Base-by-base conservation (phyloP, 2,329 filamentous ascomycete genomes). In the Fusarium protoensiforme region DNA sequence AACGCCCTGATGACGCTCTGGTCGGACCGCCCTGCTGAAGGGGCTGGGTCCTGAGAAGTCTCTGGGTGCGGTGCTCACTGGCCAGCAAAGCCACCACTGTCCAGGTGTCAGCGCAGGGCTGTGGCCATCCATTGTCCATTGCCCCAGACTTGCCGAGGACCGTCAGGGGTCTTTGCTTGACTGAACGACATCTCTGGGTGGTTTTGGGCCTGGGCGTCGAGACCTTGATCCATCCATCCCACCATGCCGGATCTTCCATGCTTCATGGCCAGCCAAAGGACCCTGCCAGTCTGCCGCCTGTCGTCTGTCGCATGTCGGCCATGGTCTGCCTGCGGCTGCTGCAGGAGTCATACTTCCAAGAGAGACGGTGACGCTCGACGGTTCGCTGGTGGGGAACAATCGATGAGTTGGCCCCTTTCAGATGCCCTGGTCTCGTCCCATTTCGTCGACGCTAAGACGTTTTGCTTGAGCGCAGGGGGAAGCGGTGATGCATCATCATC, bases 401-500 rank as follows among this genome's bases (percentile, higher is more conserved):
- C 67, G 75, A 78, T 78, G 76, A 78, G 76, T 61, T 78, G 76
- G 77, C 76, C 73, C 76, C 76, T 77, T 71, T 76, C 64, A 67
- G 67, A 68, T 68, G 73, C 72, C 76, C 76, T 76, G 76, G 72
- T 77, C 76, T 78, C 73, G 75, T 76, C 71, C 76, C 75, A 77
- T 76, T 68, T 38, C 60, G 63, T 75, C 62, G 71, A 71, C 76
- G 76, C 76, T 78, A 78, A 68, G 72, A 56, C 71, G 68, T 67
- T 63, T 74, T 75, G 56, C 72, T 74, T 66, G 65, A 77, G 69
- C 68, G 63, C 67, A 73, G 61, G 74, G 67, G 73, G 75, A 74
- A 71, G 75, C 74, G 71, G 73, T 72, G 76, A 78, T 78, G 76
- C 76, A 76, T 78, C 73, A 70, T 78, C 76, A 71, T 78, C 76